Evolutionary conservation across 306 rosid genomes (phyloP).

Genomic region (Vicia sativa): DNA sequence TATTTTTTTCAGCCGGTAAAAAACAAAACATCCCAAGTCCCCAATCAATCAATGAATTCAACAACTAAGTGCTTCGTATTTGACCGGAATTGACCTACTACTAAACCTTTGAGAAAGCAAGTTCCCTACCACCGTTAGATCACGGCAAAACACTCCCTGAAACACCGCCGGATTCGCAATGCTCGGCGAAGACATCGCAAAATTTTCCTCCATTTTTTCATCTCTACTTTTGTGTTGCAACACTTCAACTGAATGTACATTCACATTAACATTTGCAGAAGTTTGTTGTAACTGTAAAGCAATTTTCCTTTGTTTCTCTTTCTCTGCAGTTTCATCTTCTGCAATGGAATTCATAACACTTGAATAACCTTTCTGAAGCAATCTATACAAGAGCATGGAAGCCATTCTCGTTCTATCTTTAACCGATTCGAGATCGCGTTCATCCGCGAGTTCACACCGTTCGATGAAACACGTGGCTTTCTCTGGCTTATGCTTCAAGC

Average conservation of each 20-base stretch:
- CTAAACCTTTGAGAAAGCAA: constrained; percentile 80
- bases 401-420: constrained; percentile 78
- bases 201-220: constrained; percentile 33
- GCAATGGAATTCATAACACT: constrained; percentile 56
- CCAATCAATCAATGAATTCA: constrained; percentile 37
- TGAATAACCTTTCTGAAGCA: constrained; percentile 82
- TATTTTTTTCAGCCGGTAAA: constrained; percentile 35
- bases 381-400: constrained; percentile 62
- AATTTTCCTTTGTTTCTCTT: constrained; percentile 62
- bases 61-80: constrained; percentile 86
- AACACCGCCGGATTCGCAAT: constrained; percentile 42
- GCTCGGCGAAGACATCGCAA: constrained; percentile 38
- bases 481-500: constrained; percentile 82
- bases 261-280: background rate
- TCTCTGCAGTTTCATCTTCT: constrained; percentile 70
- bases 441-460: constrained; percentile 69
- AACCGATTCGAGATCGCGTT: constrained; percentile 67
- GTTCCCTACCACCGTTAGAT: constrained; percentile 75
- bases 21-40: constrained; percentile 5
- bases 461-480: constrained; percentile 71
- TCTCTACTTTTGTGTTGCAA: constrained; percentile 23
- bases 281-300: constrained; percentile 25
- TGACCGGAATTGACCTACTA: constrained; percentile 73
- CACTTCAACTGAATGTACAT: constrained; percentile 31
- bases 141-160: constrained; percentile 93